Percentiles rank a stretch among this genome's conserved stretches.
Conservation (phyloP, 495 filamentous ascomycete species). For the Cercophora samala region DNA sequence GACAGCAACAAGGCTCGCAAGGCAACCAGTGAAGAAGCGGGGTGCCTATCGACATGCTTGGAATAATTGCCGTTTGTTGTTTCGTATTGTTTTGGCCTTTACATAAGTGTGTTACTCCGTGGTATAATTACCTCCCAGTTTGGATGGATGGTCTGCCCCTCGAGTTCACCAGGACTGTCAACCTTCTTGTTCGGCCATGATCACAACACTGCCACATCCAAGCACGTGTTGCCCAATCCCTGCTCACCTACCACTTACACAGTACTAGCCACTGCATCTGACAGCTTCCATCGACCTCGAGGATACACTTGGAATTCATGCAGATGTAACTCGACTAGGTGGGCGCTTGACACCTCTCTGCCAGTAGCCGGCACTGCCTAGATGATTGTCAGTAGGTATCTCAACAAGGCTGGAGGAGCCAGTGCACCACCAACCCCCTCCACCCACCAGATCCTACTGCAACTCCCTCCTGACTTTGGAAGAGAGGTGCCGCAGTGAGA, state of each 20-base stretch:
- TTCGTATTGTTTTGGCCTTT: neutral
- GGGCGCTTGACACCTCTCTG: neutral
- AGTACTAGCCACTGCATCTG: neutral
- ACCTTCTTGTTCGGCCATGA: neutral
- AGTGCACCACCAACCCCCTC: neutral
- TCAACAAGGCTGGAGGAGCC: neutral
- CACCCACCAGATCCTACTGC: neutral
- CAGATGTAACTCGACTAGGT: neutral
- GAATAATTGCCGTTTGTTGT: neutral
- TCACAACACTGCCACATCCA: slow-evolving; percentile 7
- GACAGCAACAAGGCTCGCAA: neutral
- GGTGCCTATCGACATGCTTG: neutral
- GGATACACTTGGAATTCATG: neutral
- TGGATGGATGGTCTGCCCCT: neutral
- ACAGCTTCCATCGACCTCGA: neutral
- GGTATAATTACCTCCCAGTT: neutral
- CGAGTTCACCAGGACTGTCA: neutral
- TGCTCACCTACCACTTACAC: neutral
- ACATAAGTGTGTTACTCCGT: too few relatives aligned
- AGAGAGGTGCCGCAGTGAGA: slow-evolving; percentile 7
- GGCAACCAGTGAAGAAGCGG: neutral
- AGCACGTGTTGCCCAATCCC: slow-evolving; percentile 1
- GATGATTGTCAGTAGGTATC: neutral
- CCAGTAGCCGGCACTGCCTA: too few relatives aligned
- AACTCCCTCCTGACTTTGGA: slow-evolving; percentile 9